Evolutionary conservation across 1,139 yeast species (phyloP), one percentile per base, ranked within the genome.

Genomic region (Saccharomycopsis crataegensis): DNA sequence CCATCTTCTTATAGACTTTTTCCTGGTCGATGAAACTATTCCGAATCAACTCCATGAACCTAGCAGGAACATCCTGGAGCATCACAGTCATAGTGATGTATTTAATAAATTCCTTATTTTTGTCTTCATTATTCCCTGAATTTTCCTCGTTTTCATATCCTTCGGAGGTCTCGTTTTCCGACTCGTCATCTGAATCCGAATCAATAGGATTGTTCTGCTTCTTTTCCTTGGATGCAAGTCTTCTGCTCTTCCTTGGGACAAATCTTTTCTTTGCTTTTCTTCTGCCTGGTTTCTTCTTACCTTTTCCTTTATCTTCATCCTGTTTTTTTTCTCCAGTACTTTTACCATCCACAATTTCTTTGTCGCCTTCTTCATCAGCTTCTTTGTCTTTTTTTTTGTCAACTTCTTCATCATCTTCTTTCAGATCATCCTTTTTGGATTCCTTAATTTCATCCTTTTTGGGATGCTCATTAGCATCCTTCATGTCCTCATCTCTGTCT

Each of bases 11-110:
- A 54, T 75, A 79, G 0, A 85, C 90, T 16, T 76, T 72, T 2
- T 78, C 80, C 16, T 74, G 64, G 7, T 82, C 77, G 47, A 77
- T 73, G 42, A 87, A 83, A 65, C 95, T 84, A 61, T 88, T 82
- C 48, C 76, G 70, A 36, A 90, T 69, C n/a, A 90, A 79, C 1
- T 88, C 86, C 1, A 82, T 76, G 60, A 80, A 83, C 61, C 85
- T 76, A 9, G 73, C 70, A 1, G 95, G 93, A 17, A 90, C 75
- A 22, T 79, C 80, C 34, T 76, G 76, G 6, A 90, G 65, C 0
- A 77, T 78, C 47, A 88, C 75, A 0, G 96, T 83, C 47, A 86
- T 69, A 0, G 95, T 71, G 52, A 54, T 49, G 41, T 36, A 48
- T 16, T 38, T 52, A 38, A 36, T 47, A 33, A n/a, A 8, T 11